Base-by-base conservation (phyloP, 192 early-diverging fungal genomes). In the Haplosporangium gracile region DNA sequence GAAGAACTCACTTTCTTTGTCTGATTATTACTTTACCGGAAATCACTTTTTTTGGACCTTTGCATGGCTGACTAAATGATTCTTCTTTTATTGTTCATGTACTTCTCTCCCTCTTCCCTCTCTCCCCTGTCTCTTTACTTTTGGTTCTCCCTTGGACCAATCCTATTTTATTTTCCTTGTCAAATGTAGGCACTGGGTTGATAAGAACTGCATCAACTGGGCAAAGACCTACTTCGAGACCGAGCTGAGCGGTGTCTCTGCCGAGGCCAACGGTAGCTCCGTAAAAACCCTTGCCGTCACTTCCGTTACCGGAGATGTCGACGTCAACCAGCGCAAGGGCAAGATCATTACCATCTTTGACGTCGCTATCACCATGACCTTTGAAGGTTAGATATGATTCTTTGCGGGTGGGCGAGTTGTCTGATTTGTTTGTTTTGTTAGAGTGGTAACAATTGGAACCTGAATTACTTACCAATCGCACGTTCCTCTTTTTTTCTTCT, bases 301-400 rank as follows among this genome's bases (percentile, higher is more conserved):
- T 72, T 90, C 91, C 3, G 92, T 97, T 36, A 91, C 82, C 7
- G 98, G 98, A 43, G 98, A 99, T 88, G 95, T 93, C 13, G 96
- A 98, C 68, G 89, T 99, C 79, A 98, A 97, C 90, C 96, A 97
- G 89, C 93, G 98, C 80, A 99, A 99, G 88, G 97, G 97, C 43
- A 96, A 97, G 87, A 90, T 99, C 51, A 97, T 99, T 68, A 95
- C 97, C 63, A 97, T 99, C 82, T 98, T 92, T 89, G 98, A 98
- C 79, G 89, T 99, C 16, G 90, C 90, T 34, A 86, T 99, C 83
- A 95, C 93, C 45, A 74, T 96, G 29, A 86, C 90, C 32, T 99
- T 97, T 95, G 77, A 85, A 63, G 93, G 93, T 91, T 90, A n/a
- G 18, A 5, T 68, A 20, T 34, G 11, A 24, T 7, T 0, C 32